phyloP scores from a whole-genome alignment of 202 grass and related monocot species.

The Brachypodium distachyon region DNA sequence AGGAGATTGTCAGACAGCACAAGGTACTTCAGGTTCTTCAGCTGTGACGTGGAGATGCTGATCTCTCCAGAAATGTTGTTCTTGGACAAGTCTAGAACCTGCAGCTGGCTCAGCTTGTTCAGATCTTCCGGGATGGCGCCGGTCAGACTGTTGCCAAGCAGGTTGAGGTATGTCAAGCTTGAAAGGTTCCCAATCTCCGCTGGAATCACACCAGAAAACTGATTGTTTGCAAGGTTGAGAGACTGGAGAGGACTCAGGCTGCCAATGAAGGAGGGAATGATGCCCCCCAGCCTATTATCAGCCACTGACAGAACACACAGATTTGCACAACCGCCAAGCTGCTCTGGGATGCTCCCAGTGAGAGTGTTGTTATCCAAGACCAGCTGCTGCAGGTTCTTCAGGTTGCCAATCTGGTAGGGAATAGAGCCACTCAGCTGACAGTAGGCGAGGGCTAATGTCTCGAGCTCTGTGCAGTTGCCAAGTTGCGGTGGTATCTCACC shows the following conservation, averaged over 20 bases:
- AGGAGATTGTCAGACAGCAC: slow-evolving; percentile 70
- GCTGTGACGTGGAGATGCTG: slow-evolving; percentile 36
- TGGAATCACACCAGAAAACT: slow-evolving; percentile 44
- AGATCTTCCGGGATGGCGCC: slow-evolving; percentile 49
- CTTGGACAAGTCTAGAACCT: slow-evolving; percentile 62
- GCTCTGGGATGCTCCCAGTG: slow-evolving; percentile 44
- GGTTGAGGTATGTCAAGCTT: slow-evolving; percentile 61
- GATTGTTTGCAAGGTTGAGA: slow-evolving; percentile 72
- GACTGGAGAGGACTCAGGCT: slow-evolving; percentile 41
- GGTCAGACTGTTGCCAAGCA: slow-evolving; percentile 69
- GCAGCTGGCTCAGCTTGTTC: slow-evolving; percentile 56
- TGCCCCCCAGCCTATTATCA: slow-evolving; percentile 52
- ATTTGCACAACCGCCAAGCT: slow-evolving; percentile 33
- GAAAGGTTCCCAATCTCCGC: slow-evolving; percentile 39
- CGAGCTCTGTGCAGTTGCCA: slow-evolving; percentile 50
- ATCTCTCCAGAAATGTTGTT: slow-evolving; percentile 68
- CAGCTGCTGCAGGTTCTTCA: slow-evolving; percentile 51
- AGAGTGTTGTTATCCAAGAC: slow-evolving; percentile 67
- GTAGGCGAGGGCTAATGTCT: slow-evolving; percentile 67
- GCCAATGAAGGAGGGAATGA: slow-evolving; percentile 51
- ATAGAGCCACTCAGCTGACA: slow-evolving; percentile 62
- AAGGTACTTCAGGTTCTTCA: slow-evolving; percentile 61
- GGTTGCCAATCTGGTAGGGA: slow-evolving; percentile 44
- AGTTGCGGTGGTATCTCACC: slow-evolving; percentile 64
- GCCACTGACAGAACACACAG: slow-evolving; percentile 45